Percentiles rank a stretch among this genome's conserved stretches.
phyloP scores from a whole-genome alignment of 371 early-diverging fungal species.

The Mucor ambiguus region DNA sequence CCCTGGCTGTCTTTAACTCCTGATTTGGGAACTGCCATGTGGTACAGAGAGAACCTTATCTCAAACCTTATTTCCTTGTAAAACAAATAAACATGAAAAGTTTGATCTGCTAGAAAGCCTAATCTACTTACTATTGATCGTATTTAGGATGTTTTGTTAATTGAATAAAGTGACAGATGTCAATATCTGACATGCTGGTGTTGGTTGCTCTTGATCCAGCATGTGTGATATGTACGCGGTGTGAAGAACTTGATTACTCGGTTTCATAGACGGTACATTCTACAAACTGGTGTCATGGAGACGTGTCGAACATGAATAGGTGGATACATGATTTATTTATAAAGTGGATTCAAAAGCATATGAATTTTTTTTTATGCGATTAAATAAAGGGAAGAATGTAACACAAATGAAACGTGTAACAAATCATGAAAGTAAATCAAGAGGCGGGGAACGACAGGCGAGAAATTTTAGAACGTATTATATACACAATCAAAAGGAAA shows the following conservation, averaged over 20 bases:
- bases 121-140: not conserved
- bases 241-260: too few relatives aligned
- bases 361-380: not conserved
- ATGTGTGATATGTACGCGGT: not conserved
- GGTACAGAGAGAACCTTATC: not conserved
- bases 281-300: too few relatives aligned
- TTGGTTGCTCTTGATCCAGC: not conserved
- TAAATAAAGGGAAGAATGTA: not conserved
- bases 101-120: not conserved
- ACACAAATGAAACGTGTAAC: not conserved
- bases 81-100: not conserved
- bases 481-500: slow-evolving; percentile 1
- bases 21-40: not conserved
- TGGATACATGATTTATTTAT: not conserved
- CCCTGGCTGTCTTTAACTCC: not conserved
- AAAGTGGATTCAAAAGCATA: not conserved
- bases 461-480: not conserved
- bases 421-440: not conserved
- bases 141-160: not conserved
- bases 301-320: too few relatives aligned
- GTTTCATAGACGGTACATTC: too few relatives aligned
- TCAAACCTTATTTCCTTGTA: not conserved
- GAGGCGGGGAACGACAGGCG: not conserved
- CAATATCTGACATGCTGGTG: too few relatives aligned
- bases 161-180: not conserved